phyloP scores from a whole-genome alignment of 2,329 filamentous ascomycete genomes.

The Apiospora marii region DNA sequence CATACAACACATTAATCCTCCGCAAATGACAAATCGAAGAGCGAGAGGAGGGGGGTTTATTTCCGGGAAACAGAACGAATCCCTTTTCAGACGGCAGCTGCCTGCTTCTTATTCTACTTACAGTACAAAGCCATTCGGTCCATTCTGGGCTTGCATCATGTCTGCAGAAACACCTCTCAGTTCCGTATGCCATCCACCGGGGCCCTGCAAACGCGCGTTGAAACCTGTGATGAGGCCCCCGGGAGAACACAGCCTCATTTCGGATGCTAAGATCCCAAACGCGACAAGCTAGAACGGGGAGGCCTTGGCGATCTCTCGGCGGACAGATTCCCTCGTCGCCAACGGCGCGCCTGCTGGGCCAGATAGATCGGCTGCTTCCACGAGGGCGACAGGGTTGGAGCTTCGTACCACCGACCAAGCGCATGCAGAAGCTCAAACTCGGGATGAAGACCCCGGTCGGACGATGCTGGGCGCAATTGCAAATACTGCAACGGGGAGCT shows the following conservation, averaged over 20 bases:
- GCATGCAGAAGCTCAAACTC: background rate
- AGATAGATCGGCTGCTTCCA: constrained; percentile 7
- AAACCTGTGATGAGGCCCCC: background rate
- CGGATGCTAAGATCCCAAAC: constrained; percentile 18
- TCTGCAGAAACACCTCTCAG: background rate
- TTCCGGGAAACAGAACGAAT: constrained; percentile 1
- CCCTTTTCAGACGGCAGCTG: background rate
- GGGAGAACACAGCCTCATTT: constrained; percentile 7
- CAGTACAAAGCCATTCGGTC: background rate
- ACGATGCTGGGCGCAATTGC: background rate
- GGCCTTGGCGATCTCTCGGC: constrained; percentile 1
- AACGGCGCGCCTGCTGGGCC: background rate
- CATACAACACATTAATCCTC: constrained; percentile 2
- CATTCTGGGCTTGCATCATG: background rate
- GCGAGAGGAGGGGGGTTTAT: background rate
- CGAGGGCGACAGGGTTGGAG: background rate
- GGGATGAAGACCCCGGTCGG: constrained; percentile 5
- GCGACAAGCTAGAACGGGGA: constrained; percentile 1
- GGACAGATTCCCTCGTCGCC: background rate
- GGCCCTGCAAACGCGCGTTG: constrained; percentile 16
- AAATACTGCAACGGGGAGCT: background rate
- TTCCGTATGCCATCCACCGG: background rate
- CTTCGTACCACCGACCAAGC: background rate
- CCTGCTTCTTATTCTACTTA: background rate
- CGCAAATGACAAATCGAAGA: background rate